Evolutionary conservation across 306 rosid genomes (phyloP).

Genomic region (Trifolium pratense): DNA sequence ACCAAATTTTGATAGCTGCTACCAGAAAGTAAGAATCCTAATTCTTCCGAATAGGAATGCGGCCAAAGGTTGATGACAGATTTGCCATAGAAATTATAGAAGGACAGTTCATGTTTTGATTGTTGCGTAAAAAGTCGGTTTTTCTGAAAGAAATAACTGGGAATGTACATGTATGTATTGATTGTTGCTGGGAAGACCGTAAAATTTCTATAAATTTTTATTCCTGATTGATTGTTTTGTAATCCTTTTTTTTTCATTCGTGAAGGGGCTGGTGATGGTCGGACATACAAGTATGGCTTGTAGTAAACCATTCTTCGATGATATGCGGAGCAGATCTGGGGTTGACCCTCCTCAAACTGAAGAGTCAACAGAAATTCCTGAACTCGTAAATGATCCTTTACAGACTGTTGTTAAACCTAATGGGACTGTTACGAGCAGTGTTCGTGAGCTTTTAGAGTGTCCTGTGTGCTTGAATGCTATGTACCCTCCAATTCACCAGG

Average conservation of each 20-base stretch:
- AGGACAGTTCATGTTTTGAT: too few relatives aligned
- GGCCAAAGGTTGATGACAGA: too few relatives aligned
- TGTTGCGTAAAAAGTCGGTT: too few relatives aligned
- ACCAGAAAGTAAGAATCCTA: too few relatives aligned
- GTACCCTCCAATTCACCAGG: constrained; percentile 99
- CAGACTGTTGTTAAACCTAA: constrained; percentile 59
- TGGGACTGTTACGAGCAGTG: constrained; percentile 80
- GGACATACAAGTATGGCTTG: constrained; percentile 59
- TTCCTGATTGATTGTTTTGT: constrained; percentile 16
- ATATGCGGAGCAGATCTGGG: constrained; percentile 69
- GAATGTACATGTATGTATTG: too few relatives aligned
- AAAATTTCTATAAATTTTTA: background rate
- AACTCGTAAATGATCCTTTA: constrained; percentile 62
- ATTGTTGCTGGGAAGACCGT: too few relatives aligned
- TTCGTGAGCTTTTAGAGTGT: constrained; percentile 93
- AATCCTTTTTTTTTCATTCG: constrained; percentile 35
- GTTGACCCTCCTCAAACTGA: constrained; percentile 86
- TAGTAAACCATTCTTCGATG: constrained; percentile 70
- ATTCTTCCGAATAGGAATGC: too few relatives aligned
- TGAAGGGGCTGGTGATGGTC: constrained; percentile 37
- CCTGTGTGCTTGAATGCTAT: constrained; percentile 94
- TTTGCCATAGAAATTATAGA: too few relatives aligned
- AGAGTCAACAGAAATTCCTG: constrained; percentile 64
- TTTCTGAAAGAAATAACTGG: too few relatives aligned
- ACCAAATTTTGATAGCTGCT: background rate